These are phyloP conservation scores for Cladosporium sp. DNA, from an alignment of 2,329 filamentous ascomycete species.

Conservation along the genomic window DNA sequence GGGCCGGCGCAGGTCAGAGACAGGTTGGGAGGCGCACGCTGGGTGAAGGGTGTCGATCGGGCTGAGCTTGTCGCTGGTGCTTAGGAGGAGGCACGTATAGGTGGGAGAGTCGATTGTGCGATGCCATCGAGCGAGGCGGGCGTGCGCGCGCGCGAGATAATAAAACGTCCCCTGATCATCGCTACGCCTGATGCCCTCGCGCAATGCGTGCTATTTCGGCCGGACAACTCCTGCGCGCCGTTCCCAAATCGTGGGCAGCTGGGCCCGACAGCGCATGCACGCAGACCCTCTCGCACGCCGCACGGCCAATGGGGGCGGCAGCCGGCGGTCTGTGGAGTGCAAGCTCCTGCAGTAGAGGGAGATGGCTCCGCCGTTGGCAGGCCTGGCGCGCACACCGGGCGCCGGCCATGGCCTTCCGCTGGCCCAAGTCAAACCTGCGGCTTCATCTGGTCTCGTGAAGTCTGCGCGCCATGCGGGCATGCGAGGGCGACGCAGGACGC, in stretches of 20 bases:
- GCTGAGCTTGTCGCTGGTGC: neutral
- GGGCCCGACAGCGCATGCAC: slow-evolving; percentile 3
- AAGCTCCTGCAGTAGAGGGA: neutral
- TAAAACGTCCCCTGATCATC: neutral
- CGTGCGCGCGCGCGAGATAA: neutral
- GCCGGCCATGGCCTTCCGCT: neutral
- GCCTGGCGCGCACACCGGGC: neutral
- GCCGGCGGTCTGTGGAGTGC: slow-evolving; percentile 2
- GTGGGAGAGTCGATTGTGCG: neutral
- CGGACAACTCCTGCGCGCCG: neutral
- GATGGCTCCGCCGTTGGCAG: slow-evolving; percentile 3
- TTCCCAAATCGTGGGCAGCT: neutral
- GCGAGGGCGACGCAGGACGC: neutral
- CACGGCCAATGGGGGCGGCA: neutral
- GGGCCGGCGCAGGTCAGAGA: slow-evolving; percentile 9
- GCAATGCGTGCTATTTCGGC: neutral
- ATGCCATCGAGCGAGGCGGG: neutral
- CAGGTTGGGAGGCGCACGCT: neutral
- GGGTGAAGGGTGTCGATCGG: slow-evolving; percentile 4
- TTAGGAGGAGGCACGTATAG: neutral
- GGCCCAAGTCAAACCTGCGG: slow-evolving; percentile 1
- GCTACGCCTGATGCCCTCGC: neutral
- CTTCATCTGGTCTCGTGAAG: slow-evolving; percentile 7
- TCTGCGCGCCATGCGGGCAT: neutral
- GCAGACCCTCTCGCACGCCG: neutral